phyloP scores from a whole-genome alignment of 192 early-diverging fungal genomes.

The Backusella australiensis region DNA sequence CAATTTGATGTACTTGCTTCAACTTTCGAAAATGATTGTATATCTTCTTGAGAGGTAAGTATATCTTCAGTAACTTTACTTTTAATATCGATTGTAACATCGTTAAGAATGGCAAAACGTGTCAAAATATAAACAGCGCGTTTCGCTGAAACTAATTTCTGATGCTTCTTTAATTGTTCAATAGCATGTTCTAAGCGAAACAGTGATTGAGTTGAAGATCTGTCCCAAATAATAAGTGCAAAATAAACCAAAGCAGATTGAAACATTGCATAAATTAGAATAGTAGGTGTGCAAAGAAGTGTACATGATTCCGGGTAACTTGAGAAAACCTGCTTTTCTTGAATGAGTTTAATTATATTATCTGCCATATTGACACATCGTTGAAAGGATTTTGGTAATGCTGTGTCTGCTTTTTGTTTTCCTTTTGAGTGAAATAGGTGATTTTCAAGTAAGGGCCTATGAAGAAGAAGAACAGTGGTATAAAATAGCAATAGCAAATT shows the following conservation, averaged over 20 bases:
- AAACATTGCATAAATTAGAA: not conserved
- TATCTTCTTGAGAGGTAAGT: not conserved
- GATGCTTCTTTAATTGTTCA: not conserved
- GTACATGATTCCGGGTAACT: not conserved
- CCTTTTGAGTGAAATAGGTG: not conserved
- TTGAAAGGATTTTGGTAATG: slow-evolving; percentile 14
- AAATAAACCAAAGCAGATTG: slow-evolving; percentile 1
- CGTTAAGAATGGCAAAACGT: not conserved
- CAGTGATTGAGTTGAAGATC: not conserved
- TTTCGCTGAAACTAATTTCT: not conserved
- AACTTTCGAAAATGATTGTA: not conserved
- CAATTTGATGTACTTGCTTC: not conserved
- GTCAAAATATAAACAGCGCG: not conserved
- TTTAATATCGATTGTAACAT: not conserved
- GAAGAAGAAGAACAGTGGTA: slow-evolving; percentile 38
- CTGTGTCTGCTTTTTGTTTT: not conserved
- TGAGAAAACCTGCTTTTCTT: not conserved
- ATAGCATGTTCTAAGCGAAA: not conserved
- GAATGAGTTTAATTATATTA: slow-evolving; percentile 4
- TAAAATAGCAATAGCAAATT: slow-evolving; percentile 42
- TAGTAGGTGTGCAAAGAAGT: not conserved
- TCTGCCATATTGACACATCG: slow-evolving; percentile 11
- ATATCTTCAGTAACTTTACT: not conserved
- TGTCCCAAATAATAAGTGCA: not conserved
- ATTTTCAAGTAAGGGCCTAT: slow-evolving; percentile 41